phyloP scores from a whole-genome alignment of 257 asterid genomes.

The Capsicum baccatum region DNA sequence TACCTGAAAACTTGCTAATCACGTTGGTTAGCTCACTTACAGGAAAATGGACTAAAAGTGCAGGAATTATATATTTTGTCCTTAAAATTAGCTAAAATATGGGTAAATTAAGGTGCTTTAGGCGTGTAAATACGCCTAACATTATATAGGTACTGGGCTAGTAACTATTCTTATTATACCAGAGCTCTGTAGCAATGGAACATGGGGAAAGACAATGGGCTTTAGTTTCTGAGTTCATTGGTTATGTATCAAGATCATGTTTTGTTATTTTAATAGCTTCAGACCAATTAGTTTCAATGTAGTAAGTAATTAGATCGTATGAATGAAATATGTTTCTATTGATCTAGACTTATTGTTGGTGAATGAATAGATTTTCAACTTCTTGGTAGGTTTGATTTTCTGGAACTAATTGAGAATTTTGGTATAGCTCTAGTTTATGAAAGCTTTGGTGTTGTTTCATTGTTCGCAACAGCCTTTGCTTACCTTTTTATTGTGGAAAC shows the following conservation, averaged over 20 bases:
- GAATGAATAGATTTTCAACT: conserved; percentile 71
- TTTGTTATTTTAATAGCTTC: neutral
- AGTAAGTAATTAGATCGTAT: neutral
- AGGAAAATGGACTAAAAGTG: no score
- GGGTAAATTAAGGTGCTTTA: no score
- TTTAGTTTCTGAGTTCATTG: conserved; percentile 90
- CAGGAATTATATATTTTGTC: no score
- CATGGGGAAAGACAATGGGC: conserved; percentile 79
- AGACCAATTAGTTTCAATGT: neutral
- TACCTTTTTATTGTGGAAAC: conserved; percentile 70
- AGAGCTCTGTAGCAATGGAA: conserved; percentile 91
- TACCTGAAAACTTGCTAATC: no score
- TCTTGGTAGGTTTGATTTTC: conserved; percentile 79
- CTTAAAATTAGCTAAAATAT: no score
- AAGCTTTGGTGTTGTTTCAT: conserved; percentile 65
- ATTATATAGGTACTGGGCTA: conserved; percentile 94
- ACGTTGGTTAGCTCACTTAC: no score
- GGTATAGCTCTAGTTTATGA: conserved; percentile 74
- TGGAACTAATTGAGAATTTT: conserved; percentile 64
- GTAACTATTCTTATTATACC: conserved; percentile 87
- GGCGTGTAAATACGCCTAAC: no score
- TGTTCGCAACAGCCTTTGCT: conserved; percentile 72
- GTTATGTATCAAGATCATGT: conserved; percentile 51
- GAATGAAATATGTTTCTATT: neutral
- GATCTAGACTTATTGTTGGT: conserved; percentile 17